Evolutionary conservation across 495 filamentous ascomycete species (phyloP).

Genomic region (Oidiodendron maius): DNA sequence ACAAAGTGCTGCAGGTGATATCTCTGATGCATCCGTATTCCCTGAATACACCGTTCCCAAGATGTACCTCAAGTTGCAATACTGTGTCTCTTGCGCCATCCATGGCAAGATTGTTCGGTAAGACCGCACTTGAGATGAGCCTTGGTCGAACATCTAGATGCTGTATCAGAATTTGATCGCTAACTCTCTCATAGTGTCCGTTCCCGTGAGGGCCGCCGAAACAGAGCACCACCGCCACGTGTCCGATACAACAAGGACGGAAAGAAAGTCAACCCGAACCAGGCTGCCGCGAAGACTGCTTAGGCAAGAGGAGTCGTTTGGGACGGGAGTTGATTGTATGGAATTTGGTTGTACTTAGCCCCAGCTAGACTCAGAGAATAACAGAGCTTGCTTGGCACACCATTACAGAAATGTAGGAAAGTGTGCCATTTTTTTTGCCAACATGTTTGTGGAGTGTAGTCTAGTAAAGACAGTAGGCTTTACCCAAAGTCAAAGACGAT

Average conservation of each 20-base stretch:
- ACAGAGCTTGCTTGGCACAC: slow-evolving; percentile 8
- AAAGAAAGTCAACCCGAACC: slow-evolving; percentile 97
- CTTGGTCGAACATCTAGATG: slow-evolving; percentile 46
- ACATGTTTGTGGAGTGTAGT: no score
- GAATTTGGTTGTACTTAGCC: slow-evolving; percentile 15
- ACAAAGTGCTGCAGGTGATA: slow-evolving; percentile 72
- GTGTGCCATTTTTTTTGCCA: no score
- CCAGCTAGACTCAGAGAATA: slow-evolving; percentile 14
- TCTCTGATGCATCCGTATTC: slow-evolving; percentile 98
- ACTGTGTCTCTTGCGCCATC: slow-evolving; percentile 99
- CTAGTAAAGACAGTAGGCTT: no score
- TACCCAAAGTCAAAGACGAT: no score
- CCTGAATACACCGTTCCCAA: slow-evolving; percentile 98
- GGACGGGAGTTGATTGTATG: slow-evolving; percentile 19
- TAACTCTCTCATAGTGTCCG: slow-evolving; percentile 69
- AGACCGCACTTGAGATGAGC: slow-evolving; percentile 55
- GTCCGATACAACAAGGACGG: slow-evolving; percentile 99
- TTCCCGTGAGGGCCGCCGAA: slow-evolving; percentile 93
- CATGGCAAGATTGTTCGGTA: slow-evolving; percentile 99
- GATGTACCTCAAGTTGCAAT: slow-evolving; percentile 99
- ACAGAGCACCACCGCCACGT: slow-evolving; percentile 94
- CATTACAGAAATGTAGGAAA: no score
- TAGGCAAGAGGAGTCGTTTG: slow-evolving; percentile 30
- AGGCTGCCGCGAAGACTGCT: slow-evolving; percentile 61
- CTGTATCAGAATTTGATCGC: slow-evolving; percentile 20